Evolutionary conservation across 805 yeast species (phyloP).

Genomic region (Cephaloascus fragrans): DNA sequence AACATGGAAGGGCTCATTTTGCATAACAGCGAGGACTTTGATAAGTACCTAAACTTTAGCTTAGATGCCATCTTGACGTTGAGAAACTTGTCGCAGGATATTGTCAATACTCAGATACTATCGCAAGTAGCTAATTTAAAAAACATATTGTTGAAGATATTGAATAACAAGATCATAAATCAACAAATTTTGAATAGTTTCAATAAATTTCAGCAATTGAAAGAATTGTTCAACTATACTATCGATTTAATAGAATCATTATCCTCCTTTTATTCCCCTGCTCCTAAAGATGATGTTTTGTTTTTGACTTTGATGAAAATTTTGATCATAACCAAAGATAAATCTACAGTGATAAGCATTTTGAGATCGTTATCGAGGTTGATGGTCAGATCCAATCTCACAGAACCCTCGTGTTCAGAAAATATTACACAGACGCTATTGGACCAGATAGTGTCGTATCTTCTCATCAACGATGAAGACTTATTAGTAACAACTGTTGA

Average conservation of each 20-base stretch:
- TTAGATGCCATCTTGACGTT: slow-evolving; percentile 52
- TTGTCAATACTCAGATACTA: slow-evolving; percentile 69
- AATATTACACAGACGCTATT: slow-evolving; percentile 37
- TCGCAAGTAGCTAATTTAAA: slow-evolving; percentile 44
- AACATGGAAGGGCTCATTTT: slow-evolving; percentile 1
- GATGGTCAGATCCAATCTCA: slow-evolving; percentile 47
- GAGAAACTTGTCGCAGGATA: slow-evolving; percentile 78
- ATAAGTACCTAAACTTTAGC: slow-evolving; percentile 19
- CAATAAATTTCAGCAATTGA: slow-evolving; percentile 24
- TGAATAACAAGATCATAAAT: slow-evolving; percentile 18
- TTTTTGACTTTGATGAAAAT: slow-evolving; percentile 46
- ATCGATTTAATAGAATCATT: slow-evolving; percentile 79
- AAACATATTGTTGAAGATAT: slow-evolving; percentile 31
- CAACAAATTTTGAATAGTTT: slow-evolving; percentile 15
- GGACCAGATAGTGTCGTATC: slow-evolving; percentile 43
- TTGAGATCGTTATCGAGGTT: slow-evolving; percentile 74
- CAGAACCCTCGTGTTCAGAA: slow-evolving; percentile 37
- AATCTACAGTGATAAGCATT: slow-evolving; percentile 58
- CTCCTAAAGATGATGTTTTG: slow-evolving; percentile 57
- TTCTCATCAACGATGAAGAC: slow-evolving; percentile 65
- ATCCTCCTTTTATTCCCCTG: slow-evolving; percentile 74
- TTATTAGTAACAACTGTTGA: slow-evolving; percentile 66
- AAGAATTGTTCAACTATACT: slow-evolving; percentile 57
- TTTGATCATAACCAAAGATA: slow-evolving; percentile 48
- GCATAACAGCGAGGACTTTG: slow-evolving; percentile 2